Evolutionary conservation across 345 rosid species (phyloP).

Genomic region (Camelina sativa): DNA sequence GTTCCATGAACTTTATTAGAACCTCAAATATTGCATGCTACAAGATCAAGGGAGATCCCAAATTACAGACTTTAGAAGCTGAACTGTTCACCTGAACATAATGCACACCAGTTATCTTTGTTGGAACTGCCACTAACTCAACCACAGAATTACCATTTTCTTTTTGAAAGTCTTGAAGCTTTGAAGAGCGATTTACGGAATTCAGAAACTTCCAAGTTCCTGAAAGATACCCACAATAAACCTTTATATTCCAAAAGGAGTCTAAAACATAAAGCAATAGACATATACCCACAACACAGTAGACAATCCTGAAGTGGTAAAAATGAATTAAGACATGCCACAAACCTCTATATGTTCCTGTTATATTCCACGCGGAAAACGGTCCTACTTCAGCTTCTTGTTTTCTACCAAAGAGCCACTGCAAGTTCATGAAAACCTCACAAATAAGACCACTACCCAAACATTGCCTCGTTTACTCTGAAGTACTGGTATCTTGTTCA

Average conservation of each 20-base stretch:
- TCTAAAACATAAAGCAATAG: not conserved
- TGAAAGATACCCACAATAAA: constrained; percentile 46
- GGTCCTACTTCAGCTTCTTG: constrained; percentile 72
- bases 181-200: constrained; percentile 74
- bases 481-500: not conserved
- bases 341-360: constrained; percentile 98
- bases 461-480: constrained; percentile 8
- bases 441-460: constrained; percentile 4
- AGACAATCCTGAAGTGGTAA: not conserved
- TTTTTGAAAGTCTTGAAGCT: constrained; percentile 76
- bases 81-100: constrained; percentile 82
- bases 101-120: constrained; percentile 92
- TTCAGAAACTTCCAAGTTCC: constrained; percentile 90
- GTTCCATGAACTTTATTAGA: constrained; percentile 42
- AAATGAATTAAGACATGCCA: constrained; percentile 31
- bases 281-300: not conserved
- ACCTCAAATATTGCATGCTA: constrained; percentile 29
- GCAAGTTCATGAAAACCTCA: constrained; percentile 41
- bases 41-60: constrained; percentile 10
- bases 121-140: constrained; percentile 82
- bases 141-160: constrained; percentile 78
- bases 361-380: constrained; percentile 87
- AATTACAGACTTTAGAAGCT: constrained; percentile 10
- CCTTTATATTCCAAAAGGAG: not conserved
- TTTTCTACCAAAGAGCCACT: constrained; percentile 80